A percentile compares a stretch with the other conserved stretches of the same genome.
phyloP scores from a whole-genome alignment of 345 rosid genomes.

The Aurinia saxatilis region DNA sequence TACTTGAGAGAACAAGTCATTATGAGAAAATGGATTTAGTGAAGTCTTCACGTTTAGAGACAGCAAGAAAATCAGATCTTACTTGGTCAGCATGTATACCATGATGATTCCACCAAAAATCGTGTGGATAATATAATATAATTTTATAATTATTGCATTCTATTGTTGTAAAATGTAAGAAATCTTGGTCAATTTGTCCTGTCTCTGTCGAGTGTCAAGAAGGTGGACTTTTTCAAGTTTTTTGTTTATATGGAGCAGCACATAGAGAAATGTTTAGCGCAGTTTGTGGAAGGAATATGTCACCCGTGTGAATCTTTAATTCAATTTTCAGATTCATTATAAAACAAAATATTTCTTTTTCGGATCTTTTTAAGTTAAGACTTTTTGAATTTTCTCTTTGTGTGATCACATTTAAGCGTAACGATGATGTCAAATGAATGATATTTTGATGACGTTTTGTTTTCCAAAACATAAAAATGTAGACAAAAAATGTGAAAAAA shows the following conservation, averaged over 20 bases:
- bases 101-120: not conserved
- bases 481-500: not conserved
- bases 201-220: not conserved
- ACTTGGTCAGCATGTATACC: not conserved
- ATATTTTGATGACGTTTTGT: conserved; percentile 4
- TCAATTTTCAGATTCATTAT: too few species aligned
- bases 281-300: not conserved
- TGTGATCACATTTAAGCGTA: not conserved
- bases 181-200: not conserved
- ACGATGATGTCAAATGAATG: conserved; percentile 5
- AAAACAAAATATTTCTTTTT: not conserved
- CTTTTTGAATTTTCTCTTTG: not conserved
- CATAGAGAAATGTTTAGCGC: not conserved
- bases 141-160: not conserved
- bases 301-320: not conserved
- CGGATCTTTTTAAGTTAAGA: not conserved
- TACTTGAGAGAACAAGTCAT: not conserved
- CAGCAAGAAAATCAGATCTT: not conserved
- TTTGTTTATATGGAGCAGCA: not conserved
- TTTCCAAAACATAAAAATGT: not conserved
- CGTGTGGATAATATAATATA: not conserved
- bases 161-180: not conserved
- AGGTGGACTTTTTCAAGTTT: conserved; percentile 5
- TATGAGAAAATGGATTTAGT: not conserved
- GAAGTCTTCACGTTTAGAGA: not conserved